phyloP scores from a whole-genome alignment of 805 yeast species.

The Candida khao-thaluensis region DNA sequence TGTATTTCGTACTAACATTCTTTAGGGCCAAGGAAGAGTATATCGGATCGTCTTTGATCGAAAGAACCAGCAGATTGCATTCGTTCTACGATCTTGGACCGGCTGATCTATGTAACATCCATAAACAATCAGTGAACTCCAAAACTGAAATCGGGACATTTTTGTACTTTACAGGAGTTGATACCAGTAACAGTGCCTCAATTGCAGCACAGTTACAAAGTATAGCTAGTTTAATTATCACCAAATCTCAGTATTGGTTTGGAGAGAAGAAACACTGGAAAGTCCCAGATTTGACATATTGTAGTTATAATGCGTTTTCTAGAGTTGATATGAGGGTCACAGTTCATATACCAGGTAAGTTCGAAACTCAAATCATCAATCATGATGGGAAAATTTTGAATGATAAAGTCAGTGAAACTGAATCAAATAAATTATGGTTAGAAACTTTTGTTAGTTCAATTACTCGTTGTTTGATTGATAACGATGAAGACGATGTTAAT shows the following conservation, averaged over 20 bases:
- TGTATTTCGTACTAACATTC: slow-evolving; percentile 15
- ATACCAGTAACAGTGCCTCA: slow-evolving; percentile 72
- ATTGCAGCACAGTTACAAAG: slow-evolving; percentile 74
- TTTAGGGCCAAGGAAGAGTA: slow-evolving; percentile 49
- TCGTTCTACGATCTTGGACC: slow-evolving; percentile 70
- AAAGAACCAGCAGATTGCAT: slow-evolving; percentile 59
- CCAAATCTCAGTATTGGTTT: slow-evolving; percentile 73
- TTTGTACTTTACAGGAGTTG: slow-evolving; percentile 72
- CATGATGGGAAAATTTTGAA: slow-evolving; percentile 51
- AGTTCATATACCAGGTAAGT: slow-evolving; percentile 74
- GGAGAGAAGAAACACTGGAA: slow-evolving; percentile 70
- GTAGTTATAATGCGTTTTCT: slow-evolving; percentile 60
- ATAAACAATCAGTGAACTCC: slow-evolving; percentile 40
- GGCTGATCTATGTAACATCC: slow-evolving; percentile 58
- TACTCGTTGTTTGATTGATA: slow-evolving; percentile 66
- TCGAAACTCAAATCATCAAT: slow-evolving; percentile 53
- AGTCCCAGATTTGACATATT: slow-evolving; percentile 69
- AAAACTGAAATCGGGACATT: slow-evolving; percentile 65
- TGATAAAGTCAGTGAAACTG: slow-evolving; percentile 57
- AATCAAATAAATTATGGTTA: slow-evolving; percentile 51
- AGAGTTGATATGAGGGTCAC: slow-evolving; percentile 68
- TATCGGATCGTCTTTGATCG: slow-evolving; percentile 58
- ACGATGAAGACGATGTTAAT: slow-evolving; percentile 66
- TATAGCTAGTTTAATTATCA: slow-evolving; percentile 58
- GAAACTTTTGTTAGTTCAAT: slow-evolving; percentile 67